phyloP scores from a whole-genome alignment of 192 early-diverging fungal species.

The Phlyctochytrium bullatum region DNA sequence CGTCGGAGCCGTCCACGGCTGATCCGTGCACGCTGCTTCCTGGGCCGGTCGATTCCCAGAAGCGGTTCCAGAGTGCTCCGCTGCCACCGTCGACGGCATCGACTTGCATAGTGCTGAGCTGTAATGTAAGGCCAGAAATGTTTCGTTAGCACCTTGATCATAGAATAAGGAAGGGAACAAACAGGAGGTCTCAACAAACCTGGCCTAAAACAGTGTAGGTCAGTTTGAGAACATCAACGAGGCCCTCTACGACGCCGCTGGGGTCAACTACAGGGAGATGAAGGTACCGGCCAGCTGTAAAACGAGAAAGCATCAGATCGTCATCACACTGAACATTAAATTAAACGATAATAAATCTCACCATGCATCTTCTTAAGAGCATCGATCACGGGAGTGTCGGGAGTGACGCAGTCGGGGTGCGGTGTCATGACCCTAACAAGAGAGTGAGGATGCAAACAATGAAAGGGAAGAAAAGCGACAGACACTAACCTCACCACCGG shows the following conservation, averaged over 20 bases:
- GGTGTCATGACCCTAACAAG: slow-evolving; percentile 42
- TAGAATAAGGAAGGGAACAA: too few relatives aligned
- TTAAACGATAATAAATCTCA: background rate
- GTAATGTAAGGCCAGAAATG: background rate
- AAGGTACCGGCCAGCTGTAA: slow-evolving; percentile 39
- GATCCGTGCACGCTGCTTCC: background rate
- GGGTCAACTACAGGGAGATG: slow-evolving; percentile 50
- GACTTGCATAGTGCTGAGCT: background rate
- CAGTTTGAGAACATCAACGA: slow-evolving; percentile 54
- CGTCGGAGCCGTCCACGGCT: background rate
- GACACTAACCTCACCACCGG: slow-evolving; percentile 34
- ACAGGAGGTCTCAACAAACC: too few relatives aligned
- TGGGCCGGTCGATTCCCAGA: slow-evolving; percentile 48
- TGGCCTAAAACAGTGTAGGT: slow-evolving; percentile 39
- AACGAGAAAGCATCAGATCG: background rate
- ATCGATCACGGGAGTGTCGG: slow-evolving; percentile 42
- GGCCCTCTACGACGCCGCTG: slow-evolving; percentile 34
- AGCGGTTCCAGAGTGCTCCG: slow-evolving; percentile 43
- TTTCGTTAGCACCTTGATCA: background rate
- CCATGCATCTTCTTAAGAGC: slow-evolving; percentile 50
- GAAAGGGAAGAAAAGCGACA: background rate
- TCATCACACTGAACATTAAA: background rate
- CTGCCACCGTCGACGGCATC: slow-evolving; percentile 2
- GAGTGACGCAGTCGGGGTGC: slow-evolving; percentile 51
- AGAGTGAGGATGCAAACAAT: background rate